Percentiles rank a stretch among this genome's conserved stretches.
Conservation (phyloP, 495 filamentous ascomycete genomes). For the Viridothelium virens region DNA sequence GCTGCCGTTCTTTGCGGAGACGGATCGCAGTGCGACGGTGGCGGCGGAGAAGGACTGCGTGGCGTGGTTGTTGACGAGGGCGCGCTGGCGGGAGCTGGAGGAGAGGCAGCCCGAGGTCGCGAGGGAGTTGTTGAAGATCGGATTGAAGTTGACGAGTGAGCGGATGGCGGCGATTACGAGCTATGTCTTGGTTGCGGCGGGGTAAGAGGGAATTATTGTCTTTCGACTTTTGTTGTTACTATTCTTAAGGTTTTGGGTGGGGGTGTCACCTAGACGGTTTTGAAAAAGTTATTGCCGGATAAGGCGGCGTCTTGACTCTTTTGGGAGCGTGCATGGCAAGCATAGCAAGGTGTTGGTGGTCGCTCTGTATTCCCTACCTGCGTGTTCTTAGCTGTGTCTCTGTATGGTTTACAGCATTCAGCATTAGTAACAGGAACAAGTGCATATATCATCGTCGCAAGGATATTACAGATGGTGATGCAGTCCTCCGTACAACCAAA, state of each 20-base stretch:
- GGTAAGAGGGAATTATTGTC: slow-evolving; percentile 11
- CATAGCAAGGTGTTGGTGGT: background rate
- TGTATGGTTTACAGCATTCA: too few relatives aligned
- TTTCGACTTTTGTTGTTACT: background rate
- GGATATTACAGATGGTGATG: background rate
- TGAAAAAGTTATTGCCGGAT: background rate
- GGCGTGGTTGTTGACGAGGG: slow-evolving; percentile 67
- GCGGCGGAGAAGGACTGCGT: slow-evolving; percentile 71
- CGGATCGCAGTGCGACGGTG: slow-evolving; percentile 76
- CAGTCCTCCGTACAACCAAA: background rate
- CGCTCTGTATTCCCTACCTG: too few relatives aligned
- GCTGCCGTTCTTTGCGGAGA: slow-evolving; percentile 89
- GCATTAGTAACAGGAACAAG: too few relatives aligned
- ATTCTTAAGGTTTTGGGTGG: background rate
- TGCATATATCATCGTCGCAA: too few relatives aligned
- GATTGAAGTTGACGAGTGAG: slow-evolving; percentile 80
- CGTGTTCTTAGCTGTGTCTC: too few relatives aligned
- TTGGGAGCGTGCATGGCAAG: background rate
- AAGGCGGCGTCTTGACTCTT: background rate
- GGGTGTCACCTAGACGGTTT: background rate
- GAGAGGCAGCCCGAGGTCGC: slow-evolving; percentile 64
- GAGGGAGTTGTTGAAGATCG: slow-evolving; percentile 72
- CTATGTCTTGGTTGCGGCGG: slow-evolving; percentile 27
- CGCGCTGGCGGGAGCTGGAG: slow-evolving; percentile 64
- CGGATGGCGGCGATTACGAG: slow-evolving; percentile 80